Conservation (phyloP, 768 basidiomycete genomes). For the Mycena crocata region DNA sequence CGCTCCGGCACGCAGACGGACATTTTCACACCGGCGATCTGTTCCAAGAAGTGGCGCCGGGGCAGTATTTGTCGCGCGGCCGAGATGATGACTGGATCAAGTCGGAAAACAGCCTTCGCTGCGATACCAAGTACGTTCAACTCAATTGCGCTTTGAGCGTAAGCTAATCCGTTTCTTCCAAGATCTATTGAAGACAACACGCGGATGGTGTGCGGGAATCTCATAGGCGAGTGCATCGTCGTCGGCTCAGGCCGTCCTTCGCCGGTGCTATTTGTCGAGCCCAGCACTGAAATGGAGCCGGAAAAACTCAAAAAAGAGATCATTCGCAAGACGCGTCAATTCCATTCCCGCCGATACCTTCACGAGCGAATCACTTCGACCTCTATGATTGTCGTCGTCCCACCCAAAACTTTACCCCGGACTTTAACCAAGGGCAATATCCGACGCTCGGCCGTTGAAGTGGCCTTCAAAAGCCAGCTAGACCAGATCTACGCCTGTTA, state of each 20-base stretch:
- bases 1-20: conserved; percentile 64
- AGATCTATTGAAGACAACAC: conserved; percentile 72
- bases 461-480: conserved; percentile 51
- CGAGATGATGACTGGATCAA: conserved; percentile 83
- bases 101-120: conserved; percentile 72
- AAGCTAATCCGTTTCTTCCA: conserved; percentile 26
- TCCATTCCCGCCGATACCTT: conserved; percentile 64
- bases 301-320: conserved; percentile 61
- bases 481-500: conserved; percentile 53
- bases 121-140: conserved; percentile 69
- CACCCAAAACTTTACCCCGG: conserved; percentile 59
- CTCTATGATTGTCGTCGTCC: conserved; percentile 59
- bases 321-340: conserved; percentile 61
- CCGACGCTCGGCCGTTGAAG: conserved; percentile 64
- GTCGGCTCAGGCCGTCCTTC: conserved; percentile 68
- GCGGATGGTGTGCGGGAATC: conserved; percentile 58
- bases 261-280: conserved; percentile 66
- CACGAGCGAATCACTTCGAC: conserved; percentile 64
- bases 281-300: conserved; percentile 50
- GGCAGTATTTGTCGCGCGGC: conserved; percentile 66
- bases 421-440: conserved; percentile 71
- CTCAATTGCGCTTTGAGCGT: conserved; percentile 16
- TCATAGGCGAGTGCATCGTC: conserved; percentile 65
- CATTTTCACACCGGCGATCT: conserved; percentile 79
- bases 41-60: conserved; percentile 65